Evolutionary conservation across 2,329 filamentous ascomycete species (phyloP).

Genomic region (Arthrinium puccinioides): DNA sequence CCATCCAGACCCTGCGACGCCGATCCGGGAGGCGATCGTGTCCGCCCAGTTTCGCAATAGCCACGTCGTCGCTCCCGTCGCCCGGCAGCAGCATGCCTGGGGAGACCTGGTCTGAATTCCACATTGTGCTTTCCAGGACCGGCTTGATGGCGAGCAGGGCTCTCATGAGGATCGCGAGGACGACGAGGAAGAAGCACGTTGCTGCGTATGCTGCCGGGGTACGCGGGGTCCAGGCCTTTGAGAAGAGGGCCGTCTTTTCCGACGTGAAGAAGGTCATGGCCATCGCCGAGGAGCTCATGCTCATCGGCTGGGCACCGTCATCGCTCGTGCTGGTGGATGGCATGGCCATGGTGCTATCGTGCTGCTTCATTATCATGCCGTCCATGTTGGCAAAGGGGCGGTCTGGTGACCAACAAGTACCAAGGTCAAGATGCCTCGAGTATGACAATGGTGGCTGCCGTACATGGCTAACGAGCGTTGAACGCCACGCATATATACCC

Average conservation of each 20-base stretch:
- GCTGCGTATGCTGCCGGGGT: constrained; percentile 52
- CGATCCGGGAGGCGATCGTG: neutral
- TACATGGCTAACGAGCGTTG: too few species aligned
- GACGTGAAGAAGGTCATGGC: constrained; percentile 45
- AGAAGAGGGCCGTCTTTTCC: constrained; percentile 50
- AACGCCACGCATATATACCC: too few species aligned
- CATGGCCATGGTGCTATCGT: neutral
- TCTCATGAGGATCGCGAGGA: constrained; percentile 49
- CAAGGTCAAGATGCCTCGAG: too few species aligned
- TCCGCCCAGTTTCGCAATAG: neutral
- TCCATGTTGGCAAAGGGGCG: too few species aligned
- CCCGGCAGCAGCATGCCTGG: neutral
- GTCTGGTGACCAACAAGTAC: too few species aligned
- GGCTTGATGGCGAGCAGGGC: constrained; percentile 46
- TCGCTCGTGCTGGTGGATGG: neutral
- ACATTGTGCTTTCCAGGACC: neutral
- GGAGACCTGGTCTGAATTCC: neutral
- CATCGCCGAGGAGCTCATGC: constrained; percentile 25
- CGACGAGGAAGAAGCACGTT: constrained; percentile 59
- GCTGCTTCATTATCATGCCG: too few species aligned
- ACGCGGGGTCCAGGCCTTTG: constrained; percentile 48
- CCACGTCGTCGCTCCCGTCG: neutral
- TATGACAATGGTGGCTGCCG: too few species aligned
- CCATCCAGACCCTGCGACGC: neutral
- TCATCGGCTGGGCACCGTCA: neutral